Base-by-base conservation (phyloP, 2,329 filamentous ascomycete species). In the Paramyrothecium sp. region DNA sequence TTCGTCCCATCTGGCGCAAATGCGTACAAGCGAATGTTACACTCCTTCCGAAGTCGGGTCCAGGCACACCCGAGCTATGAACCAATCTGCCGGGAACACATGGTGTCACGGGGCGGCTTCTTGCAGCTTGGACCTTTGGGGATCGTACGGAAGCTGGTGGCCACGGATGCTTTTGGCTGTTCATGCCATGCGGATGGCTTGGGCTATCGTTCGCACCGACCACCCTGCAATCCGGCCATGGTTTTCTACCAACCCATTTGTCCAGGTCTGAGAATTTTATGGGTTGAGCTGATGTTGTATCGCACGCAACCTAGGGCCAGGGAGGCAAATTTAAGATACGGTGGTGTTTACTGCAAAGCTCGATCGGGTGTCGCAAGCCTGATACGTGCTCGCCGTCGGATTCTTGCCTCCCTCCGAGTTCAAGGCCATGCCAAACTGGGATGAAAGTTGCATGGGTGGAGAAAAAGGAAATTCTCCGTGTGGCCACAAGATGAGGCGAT, bases 401-500 rank as follows among this genome's bases (percentile, higher is more conserved):
- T 19, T 12, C 38, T 44, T 44, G 38, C 13, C 38, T 17, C 5
- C 38, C 13, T 17, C 13, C 5, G 13, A 16, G 38, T 44, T 4
- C 4, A 30, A 30, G 26, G 4, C 26, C 26, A 30, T 44, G 38
- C 38, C 38, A 44, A 19, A 44, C 38, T 44, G 38, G 38, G 38
- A 19, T 44, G 13, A 16, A 19, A 44, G 38, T 30, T 44, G 38
- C 38, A 44, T 16, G 13, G 13, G 38, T 44, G 38, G 38, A 12
- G 38, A 16, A 49, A 58, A 59, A 60, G 57, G 21, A 56, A 56
- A 56, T 56, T 59, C 56, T 61, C 57, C 57, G 65, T 57, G 59
- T 64, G 54, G 56, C 54, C 57, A 58, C 51, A 47, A 52, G 51
- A 20, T 51, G 56, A 58, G 55, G 54, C 46, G 46, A 30, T 44